Base-by-base conservation (phyloP, 2,329 filamentous ascomycete genomes). In the Drechslerella dactyloides region DNA sequence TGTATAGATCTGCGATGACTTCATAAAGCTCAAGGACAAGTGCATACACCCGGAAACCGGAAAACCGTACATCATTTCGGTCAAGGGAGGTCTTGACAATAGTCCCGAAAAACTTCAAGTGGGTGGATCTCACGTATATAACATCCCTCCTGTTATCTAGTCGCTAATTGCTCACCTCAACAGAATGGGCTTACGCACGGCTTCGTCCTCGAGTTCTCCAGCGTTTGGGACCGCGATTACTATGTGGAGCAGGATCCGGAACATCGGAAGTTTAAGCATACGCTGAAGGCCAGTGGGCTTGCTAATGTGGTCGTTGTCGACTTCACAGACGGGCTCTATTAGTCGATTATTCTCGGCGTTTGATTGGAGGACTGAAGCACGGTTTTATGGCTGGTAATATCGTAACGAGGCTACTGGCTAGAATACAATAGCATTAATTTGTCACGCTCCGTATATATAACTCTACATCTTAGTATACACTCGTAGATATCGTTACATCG, bases 111-210 rank as follows among this genome's bases (percentile, higher is more conserved):
- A 42, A 1, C 44, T 58, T 7, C 48, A 58, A 62, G 69, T 69
- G 51, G 13, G 53, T 42, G 15, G 13, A 19, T n/a, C 13, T 10
- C 30, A n/a, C 33, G 5, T 54, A 2, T 2, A 8, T 15, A 54
- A n/a, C 33, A 23, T 21, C 11, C 37, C 5, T 51, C 8, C 17
- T 17, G n/a, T 13, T 4, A 51, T 4, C 21, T 8, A 8, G 3
- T 44, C 15, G 17, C 17, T 33, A 33, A 51, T 17, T n/a, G 4
- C 11, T 53, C 17, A 42, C 4, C 46, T 52, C 11, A 23, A 35
- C 51, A 82, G 81, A 75, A 78, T 59, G 80, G 80, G 15, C 75
- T 81, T n/a, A 80, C 79, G 23, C 80, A 82, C 63, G 81, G 78
- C 1, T 83, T 82, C 58, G 77, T 82, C 11, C 75, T 81, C 15